Evolutionary conservation across 2,329 filamentous ascomycete genomes (phyloP).

Genomic region (Calonectria montana): DNA sequence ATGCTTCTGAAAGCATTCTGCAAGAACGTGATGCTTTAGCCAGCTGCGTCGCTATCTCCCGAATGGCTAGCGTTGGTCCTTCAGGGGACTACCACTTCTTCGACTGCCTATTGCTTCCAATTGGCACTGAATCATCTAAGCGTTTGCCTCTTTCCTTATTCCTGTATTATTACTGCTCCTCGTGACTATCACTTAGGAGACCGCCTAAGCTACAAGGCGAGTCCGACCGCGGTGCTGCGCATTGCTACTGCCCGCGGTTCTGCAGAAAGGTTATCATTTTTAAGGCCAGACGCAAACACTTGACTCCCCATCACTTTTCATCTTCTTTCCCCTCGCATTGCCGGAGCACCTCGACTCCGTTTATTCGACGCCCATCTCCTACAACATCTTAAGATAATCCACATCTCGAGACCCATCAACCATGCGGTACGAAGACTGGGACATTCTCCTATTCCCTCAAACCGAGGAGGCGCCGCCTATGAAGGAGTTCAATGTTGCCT

Average conservation of each 20-base stretch:
- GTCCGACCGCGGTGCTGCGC: conserved; percentile 5
- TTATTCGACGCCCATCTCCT: conserved; percentile 1
- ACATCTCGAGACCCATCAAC: background rate
- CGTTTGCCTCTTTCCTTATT: conserved; percentile 4
- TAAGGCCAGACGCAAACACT: background rate
- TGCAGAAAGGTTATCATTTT: background rate
- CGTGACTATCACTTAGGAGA: background rate
- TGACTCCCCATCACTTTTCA: background rate
- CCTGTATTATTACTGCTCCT: background rate
- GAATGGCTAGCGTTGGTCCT: background rate
- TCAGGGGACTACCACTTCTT: too few relatives aligned
- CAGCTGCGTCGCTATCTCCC: background rate
- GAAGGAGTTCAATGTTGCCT: conserved; percentile 85
- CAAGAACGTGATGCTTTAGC: background rate
- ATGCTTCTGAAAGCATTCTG: background rate
- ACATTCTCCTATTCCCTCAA: conserved; percentile 81
- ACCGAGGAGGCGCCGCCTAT: conserved; percentile 77
- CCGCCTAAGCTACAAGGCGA: background rate
- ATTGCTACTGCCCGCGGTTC: conserved; percentile 8
- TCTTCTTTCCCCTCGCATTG: background rate
- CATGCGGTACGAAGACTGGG: conserved; percentile 91
- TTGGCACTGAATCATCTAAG: background rate
- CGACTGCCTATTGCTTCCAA: background rate
- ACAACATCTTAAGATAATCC: conserved; percentile 19
- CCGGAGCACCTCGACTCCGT: background rate